Evolutionary conservation across 768 basidiomycete species (phyloP).

Genomic region (Daedaleopsis nitida): DNA sequence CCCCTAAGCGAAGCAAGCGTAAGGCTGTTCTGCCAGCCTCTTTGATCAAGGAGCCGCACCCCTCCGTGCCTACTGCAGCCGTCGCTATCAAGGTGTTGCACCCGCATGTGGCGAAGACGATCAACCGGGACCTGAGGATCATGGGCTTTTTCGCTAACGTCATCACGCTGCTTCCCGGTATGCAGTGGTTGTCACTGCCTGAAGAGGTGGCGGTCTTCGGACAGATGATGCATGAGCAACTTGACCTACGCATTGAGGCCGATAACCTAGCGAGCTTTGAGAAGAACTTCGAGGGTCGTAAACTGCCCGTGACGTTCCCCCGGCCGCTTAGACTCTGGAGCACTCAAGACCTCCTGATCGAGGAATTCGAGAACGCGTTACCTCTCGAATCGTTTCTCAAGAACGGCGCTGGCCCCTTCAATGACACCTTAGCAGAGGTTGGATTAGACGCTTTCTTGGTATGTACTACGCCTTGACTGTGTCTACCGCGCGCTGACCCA

Average conservation of each 20-base stretch:
- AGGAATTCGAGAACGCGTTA: slow-evolving; percentile 91
- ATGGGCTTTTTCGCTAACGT: slow-evolving; percentile 89
- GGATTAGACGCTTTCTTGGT: slow-evolving; percentile 96
- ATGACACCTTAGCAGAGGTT: slow-evolving; percentile 85
- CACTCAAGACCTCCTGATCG: slow-evolving; percentile 81
- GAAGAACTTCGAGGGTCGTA: slow-evolving; percentile 77
- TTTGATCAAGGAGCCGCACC: slow-evolving; percentile 54
- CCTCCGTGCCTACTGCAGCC: slow-evolving; percentile 76
- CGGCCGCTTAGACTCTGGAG: slow-evolving; percentile 82
- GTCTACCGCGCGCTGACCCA: slow-evolving; percentile 6
- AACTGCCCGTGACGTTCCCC: slow-evolving; percentile 87
- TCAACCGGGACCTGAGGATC: slow-evolving; percentile 88
- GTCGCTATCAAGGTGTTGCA: slow-evolving; percentile 98
- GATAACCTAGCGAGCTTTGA: slow-evolving; percentile 87
- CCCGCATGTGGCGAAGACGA: slow-evolving; percentile 79
- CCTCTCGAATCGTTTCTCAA: slow-evolving; percentile 85
- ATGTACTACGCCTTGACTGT: slow-evolving; percentile 30
- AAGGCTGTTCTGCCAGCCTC: slow-evolving; percentile 55
- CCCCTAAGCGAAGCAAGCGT: slow-evolving; percentile 62
- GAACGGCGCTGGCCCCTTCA: slow-evolving; percentile 92
- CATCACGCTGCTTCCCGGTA: slow-evolving; percentile 82
- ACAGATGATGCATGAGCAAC: slow-evolving; percentile 92
- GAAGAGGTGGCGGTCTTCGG: slow-evolving; percentile 97
- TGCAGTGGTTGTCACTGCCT: slow-evolving; percentile 94
- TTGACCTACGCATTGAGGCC: slow-evolving; percentile 89